A percentile compares a stretch with the other conserved stretches of the same genome.
phyloP scores from a whole-genome alignment of 257 asterid genomes.

The Petrea volubilis region DNA sequence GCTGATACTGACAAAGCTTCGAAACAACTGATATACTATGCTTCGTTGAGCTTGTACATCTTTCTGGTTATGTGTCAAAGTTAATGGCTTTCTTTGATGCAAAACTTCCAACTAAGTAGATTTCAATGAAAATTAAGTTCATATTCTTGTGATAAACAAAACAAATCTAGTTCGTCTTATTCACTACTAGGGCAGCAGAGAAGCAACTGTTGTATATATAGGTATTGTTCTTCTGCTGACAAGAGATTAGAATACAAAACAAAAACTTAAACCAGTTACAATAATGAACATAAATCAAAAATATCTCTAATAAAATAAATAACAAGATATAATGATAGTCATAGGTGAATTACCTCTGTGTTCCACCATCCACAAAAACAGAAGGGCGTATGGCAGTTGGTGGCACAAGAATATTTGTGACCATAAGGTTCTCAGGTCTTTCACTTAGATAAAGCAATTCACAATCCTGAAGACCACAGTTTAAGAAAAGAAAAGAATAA shows the following conservation, averaged over 20 bases:
- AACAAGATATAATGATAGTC: constrained; percentile 1
- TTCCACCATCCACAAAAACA: constrained; percentile 87
- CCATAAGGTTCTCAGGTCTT: constrained; percentile 88
- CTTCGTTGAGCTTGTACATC: background rate
- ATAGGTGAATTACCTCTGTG: constrained; percentile 52
- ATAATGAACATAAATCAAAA: background rate
- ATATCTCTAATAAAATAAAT: background rate
- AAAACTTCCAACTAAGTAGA: background rate
- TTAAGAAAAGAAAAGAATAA: background rate
- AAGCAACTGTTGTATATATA: background rate
- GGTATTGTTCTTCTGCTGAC: background rate
- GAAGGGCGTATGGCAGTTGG: constrained; percentile 94
- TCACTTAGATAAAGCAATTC: constrained; percentile 79
- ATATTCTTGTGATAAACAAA: background rate
- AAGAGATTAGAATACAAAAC: background rate
- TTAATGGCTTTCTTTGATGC: background rate
- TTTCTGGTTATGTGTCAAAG: background rate
- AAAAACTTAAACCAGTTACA: background rate
- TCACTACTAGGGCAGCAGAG: background rate
- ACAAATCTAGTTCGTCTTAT: constrained; percentile 1
- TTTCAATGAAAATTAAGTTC: background rate
- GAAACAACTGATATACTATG: background rate
- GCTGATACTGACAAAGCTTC: background rate
- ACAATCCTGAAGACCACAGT: constrained; percentile 62
- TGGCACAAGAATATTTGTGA: constrained; percentile 81